Evolutionary conservation across 768 basidiomycete genomes (phyloP), one percentile per base, ranked within the genome.

Genomic region (Leccinum uliginosum): DNA sequence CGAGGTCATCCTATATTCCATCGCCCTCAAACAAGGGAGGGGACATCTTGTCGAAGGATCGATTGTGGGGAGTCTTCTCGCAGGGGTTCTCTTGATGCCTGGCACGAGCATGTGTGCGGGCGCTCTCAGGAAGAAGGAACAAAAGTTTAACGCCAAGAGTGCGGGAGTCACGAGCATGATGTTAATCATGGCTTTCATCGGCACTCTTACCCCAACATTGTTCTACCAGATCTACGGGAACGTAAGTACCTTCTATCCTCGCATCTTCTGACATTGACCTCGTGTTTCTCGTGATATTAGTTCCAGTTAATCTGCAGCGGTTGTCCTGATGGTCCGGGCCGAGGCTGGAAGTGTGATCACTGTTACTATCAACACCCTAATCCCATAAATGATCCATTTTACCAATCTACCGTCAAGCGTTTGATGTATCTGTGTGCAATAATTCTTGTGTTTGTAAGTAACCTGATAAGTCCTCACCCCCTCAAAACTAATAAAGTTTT

Each of bases 181-280:
- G 92, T 73, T 99, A 70, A 98, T 99, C 74, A 98, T 98, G 96
- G 97, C 97, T 12, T 92, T 99, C 70, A 96, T 99, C 59, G 97
- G 97, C 12, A 92, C 91, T 2, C 77, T 99, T 56, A 85, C 93
- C 0, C 97, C 97, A 3, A 98, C 97, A 1, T 70, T 99, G 67
- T 99, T 99, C 72, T 99, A 99, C 74, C 95, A 98, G 72, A 94
- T 89, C 10, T 99, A 96, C 71, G 97, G 97, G 51, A 93, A 91
- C 61, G 96, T 98, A 67, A 74, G 93, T 81, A 17, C 55, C 45
- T 30, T 51, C 29, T 49, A 23, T 59, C n/a, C 45, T 58, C 40
- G 6, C 21, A 23, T 34, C 17, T 43, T 56, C 14, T 35, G 17
- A 50, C 26, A 24, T 45, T 63, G 9, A 59, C 50, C 30, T 56